Base-by-base conservation (phyloP, 2,329 filamentous ascomycete genomes). In the Aspergillus sp. region DNA sequence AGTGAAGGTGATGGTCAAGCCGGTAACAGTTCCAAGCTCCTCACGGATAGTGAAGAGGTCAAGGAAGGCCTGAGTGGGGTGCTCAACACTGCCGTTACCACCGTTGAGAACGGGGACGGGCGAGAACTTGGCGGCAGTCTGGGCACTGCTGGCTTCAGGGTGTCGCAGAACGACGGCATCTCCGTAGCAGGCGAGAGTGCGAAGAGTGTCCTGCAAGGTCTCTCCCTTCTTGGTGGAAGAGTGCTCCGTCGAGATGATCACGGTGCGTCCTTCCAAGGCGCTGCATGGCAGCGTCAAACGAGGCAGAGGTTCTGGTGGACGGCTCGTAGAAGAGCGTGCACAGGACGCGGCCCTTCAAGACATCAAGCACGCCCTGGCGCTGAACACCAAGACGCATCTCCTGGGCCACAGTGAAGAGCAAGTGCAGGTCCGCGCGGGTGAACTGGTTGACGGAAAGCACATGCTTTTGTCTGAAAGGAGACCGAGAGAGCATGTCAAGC, bases 21-120 rank as follows among this genome's bases (percentile, higher is more conserved):
- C 91, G 62, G 91, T 90, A 44, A 97, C 91, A 0, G 90, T 96
- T 51, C 93, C 93, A 7, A 97, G 78, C 69, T 98, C 93, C 70
- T 98, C 93, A 55, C 93, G 88, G 62, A 98, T 98, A 43, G 93
- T 97, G 76, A 96, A 98, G 45, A 98, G 84, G 61, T 98, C 93
- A 19, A 98, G 76, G 78, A 98, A 93, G 0, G 93, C 93, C 71
- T 98, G 93, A 0, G 93, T 98, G 1, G 93, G 93, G 71, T 98
- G 93, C 73, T 98, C 93, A 58, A 88, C 84, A 70, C 86, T 90
- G 51, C 93, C 93, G 65, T 98, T 98, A 40, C 93, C 93, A 52
- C 90, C 93, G 65, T 98, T 98, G 76, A 98, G 91, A 61, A 98
- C 83, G 1, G 93, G 93, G 1, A 96, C 88, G 11, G 85, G 83